A percentile compares a stretch with the other conserved stretches of the same genome.
These are phyloP conservation scores for Cladosporium sp. DNA, from an alignment of 2,329 filamentous ascomycete species.

Conservation along the genomic window DNA sequence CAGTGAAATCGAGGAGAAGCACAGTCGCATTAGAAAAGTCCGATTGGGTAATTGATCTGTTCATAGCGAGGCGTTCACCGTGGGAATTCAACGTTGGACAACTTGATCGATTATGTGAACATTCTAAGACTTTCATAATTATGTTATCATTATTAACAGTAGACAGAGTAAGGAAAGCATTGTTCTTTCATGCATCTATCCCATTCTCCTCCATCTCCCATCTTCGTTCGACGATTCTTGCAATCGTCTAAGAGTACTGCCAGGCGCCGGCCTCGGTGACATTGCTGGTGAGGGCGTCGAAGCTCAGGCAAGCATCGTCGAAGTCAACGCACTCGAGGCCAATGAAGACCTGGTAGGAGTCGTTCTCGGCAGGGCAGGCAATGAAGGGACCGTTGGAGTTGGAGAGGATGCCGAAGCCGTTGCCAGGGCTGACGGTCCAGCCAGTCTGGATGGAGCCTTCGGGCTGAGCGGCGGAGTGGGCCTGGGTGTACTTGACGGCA, in stretches of 20 bases:
- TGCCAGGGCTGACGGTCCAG: constrained; percentile 27
- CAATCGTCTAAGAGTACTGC: constrained; percentile 31
- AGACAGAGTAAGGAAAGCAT: not conserved
- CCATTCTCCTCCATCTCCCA: not conserved
- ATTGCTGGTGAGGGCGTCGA: constrained; percentile 27
- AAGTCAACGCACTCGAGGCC: constrained; percentile 26
- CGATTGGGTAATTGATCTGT: not conserved
- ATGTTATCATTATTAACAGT: not conserved
- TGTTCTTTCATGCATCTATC: not conserved
- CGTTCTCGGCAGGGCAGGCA: constrained; percentile 26
- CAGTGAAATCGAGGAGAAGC: not conserved
- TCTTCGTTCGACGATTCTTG: not conserved
- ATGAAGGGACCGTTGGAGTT: constrained; percentile 25
- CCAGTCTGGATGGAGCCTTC: constrained; percentile 30
- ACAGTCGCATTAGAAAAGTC: not conserved
- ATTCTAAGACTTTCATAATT: not conserved
- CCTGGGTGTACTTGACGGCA: constrained; percentile 34
- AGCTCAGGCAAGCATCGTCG: constrained; percentile 26
- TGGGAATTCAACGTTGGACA: not conserved
- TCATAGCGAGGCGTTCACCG: not conserved
- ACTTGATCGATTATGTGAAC: not conserved
- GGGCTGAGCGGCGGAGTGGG: constrained; percentile 34
- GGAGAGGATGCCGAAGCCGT: constrained; percentile 27
- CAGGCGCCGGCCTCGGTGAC: constrained; percentile 28
- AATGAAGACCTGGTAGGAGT: constrained; percentile 27